Percentiles rank a stretch among this genome's conserved stretches.
Evolutionary conservation across 176 grass and related monocot species (phyloP).

Genomic region (Stipa capillata): DNA sequence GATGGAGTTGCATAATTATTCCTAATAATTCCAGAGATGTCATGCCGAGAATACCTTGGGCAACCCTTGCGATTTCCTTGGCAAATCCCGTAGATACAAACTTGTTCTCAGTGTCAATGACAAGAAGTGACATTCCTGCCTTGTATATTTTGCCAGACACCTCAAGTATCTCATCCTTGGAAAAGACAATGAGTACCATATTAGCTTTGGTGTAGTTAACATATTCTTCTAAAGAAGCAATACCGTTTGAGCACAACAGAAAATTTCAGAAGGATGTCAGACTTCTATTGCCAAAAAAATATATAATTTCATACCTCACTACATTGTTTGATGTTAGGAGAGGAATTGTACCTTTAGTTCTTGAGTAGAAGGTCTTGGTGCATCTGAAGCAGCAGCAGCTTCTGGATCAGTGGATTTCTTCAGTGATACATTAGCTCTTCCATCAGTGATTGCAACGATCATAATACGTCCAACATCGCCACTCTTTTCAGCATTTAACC

Average conservation of each 20-base stretch:
- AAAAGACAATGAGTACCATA: too few relatives aligned
- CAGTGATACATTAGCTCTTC: conserved; percentile 89
- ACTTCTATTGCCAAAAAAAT: neutral
- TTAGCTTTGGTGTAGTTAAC: too few relatives aligned
- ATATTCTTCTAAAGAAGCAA: too few relatives aligned
- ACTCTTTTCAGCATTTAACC: conserved; percentile 97
- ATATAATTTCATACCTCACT: neutral
- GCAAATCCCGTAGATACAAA: conserved; percentile 99
- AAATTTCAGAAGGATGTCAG: neutral
- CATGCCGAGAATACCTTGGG: conserved; percentile 53
- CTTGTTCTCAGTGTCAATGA: conserved; percentile 97
- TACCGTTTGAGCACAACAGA: neutral
- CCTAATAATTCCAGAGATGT: neutral
- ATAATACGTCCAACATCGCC: conserved; percentile 95
- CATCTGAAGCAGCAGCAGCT: conserved; percentile 53
- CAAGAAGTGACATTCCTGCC: conserved; percentile 92
- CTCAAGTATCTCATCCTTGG: conserved; percentile 92
- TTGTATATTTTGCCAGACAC: conserved; percentile 96
- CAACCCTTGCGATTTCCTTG: conserved; percentile 93
- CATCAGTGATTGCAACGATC: conserved; percentile 97
- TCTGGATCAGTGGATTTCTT: conserved; percentile 95
- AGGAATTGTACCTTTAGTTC: conserved; percentile 66
- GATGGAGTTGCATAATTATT: neutral
- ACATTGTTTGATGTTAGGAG: neutral
- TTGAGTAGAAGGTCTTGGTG: conserved; percentile 79